Conservation (phyloP, 306 rosid species). For the Malus sieversii region DNA sequence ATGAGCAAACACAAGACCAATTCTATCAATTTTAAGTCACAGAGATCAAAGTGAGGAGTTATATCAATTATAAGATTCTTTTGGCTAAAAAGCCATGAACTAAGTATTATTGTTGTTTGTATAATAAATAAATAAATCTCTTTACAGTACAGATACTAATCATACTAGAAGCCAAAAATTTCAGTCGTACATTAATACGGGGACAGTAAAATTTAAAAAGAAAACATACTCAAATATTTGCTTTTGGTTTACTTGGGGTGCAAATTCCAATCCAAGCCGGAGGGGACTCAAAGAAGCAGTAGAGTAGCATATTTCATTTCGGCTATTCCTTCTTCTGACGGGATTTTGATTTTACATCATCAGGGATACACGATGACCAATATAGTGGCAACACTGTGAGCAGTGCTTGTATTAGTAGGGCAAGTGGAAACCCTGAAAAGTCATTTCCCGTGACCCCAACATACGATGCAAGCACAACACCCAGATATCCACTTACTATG, state of each 20-base stretch:
- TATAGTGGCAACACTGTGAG: constrained; percentile 62
- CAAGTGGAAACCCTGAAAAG: constrained; percentile 70
- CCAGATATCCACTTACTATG: constrained; percentile 79
- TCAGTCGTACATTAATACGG: background rate
- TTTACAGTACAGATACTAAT: no score
- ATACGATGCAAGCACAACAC: constrained; percentile 67
- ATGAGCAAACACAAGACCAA: no score
- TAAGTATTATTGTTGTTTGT: no score
- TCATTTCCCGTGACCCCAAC: constrained; percentile 54
- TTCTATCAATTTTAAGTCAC: no score
- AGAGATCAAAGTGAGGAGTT: no score
- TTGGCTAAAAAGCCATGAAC: no score
- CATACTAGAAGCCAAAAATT: no score
- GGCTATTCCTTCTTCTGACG: constrained; percentile 20
- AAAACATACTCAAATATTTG: background rate
- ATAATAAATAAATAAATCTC: no score
- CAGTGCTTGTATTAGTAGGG: constrained; percentile 55
- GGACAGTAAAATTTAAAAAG: background rate
- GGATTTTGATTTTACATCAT: constrained; percentile 32
- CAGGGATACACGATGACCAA: constrained; percentile 77
- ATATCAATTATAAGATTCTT: no score
- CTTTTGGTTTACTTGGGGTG: no score
- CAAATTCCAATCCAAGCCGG: background rate
- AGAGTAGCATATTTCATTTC: background rate
- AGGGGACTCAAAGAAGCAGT: background rate